Conservation (phyloP, 2,329 filamentous ascomycete species). For the Xylariaceae sp. region DNA sequence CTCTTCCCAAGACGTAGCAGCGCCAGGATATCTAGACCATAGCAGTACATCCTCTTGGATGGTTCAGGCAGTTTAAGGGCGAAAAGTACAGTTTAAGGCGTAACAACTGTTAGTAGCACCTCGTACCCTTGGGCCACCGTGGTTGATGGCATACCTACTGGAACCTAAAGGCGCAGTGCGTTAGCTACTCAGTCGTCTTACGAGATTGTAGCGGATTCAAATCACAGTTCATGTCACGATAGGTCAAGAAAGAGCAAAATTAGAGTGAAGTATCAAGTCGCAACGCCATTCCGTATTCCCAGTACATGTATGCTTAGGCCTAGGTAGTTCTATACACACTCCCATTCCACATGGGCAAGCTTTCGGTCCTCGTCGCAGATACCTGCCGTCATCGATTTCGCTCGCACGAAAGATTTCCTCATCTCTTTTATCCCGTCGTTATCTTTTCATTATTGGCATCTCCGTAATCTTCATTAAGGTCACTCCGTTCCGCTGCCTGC, state of each 20-base stretch:
- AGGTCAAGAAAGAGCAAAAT: neutral
- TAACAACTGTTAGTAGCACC: too few species aligned
- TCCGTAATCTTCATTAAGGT: neutral
- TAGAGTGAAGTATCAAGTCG: neutral
- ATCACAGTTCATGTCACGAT: neutral
- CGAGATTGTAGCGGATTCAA: neutral
- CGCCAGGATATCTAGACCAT: too few species aligned
- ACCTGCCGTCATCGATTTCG: conserved; percentile 7
- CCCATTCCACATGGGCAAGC: conserved; percentile 4
- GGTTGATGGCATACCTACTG: too few species aligned
- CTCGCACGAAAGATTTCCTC: conserved; percentile 14
- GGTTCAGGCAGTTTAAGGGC: too few species aligned
- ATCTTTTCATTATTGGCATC: conserved; percentile 11
- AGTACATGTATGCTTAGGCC: conserved; percentile 4
- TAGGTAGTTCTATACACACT: conserved; percentile 11
- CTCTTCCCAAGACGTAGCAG: too few species aligned
- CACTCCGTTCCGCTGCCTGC: neutral
- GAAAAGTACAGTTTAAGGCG: too few species aligned
- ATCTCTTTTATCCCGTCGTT: conserved; percentile 6
- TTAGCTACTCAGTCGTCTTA: neutral
- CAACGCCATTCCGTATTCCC: conserved; percentile 9
- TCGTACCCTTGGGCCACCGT: too few species aligned
- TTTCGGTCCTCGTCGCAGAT: conserved; percentile 11
- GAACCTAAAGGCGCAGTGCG: too few species aligned
- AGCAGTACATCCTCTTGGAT: too few species aligned